Base-by-base conservation (phyloP, 1,284 basidiomycete species). In the Neonothopanus nambi region DNA sequence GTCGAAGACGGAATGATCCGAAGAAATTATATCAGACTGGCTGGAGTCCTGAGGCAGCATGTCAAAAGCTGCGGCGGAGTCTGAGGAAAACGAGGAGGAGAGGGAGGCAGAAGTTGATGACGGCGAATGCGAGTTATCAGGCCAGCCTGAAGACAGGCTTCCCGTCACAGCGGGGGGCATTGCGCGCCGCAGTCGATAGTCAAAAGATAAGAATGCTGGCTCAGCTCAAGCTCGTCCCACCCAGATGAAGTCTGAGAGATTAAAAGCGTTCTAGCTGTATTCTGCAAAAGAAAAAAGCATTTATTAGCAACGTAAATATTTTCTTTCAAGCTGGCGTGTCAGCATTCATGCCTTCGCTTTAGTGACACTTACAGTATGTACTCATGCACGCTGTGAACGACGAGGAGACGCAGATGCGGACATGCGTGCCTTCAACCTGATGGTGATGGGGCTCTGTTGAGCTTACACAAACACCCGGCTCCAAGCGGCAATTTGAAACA, bases 1-100 rank as follows among this genome's bases (percentile, higher is more conserved):
- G 67, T 72, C 72, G 61, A 69, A 63, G 59, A 69, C 65, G 63
- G 69, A 67, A 57, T 71, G 76, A 79, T 79, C 77, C 64, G 69
- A 66, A 52, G 66, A 57, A 57, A 61, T 61, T 64, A 71, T 68
- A 69, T 74, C 74, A 62, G 73, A 74, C 65, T 67, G 70, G 57
- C 66, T 69, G 35, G 70, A 68, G 63, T 64, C 67, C 62, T 69
- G 70, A 66, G 69, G 71, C 57, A 65, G 63, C 63, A 69, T 67
- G 54, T 67, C 66, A 59, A 73, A 69, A 60, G 75, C 46, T 48
- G 52, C 52, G n/a, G n/a, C n/a, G 52, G 52, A 48, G 37, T 35
- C 38, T 54, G 52, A 71, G 56, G 70, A 66, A 60, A 75, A 70
- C 58, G 74, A 76, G 66, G 77, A 73, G 33, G 71, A 70, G 57